Evolutionary conservation across 2,329 filamentous ascomycete genomes (phyloP).

Genomic region (Penicillium decumbens): DNA sequence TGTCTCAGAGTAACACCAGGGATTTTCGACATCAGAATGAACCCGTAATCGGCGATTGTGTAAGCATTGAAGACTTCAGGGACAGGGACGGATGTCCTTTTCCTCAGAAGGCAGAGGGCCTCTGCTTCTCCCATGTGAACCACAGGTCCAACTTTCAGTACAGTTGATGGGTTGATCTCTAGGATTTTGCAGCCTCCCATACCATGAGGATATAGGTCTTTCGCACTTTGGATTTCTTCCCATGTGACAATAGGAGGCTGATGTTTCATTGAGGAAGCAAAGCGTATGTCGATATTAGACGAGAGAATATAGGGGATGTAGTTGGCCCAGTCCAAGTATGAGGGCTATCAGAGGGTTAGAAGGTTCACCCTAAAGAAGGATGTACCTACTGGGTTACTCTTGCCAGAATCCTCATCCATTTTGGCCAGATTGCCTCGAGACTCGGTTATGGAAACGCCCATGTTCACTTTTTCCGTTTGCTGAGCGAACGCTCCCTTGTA

Average conservation of each 20-base stretch:
- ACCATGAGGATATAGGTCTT: slow-evolving; percentile 8
- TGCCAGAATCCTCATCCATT: not conserved
- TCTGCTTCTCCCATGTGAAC: slow-evolving; percentile 13
- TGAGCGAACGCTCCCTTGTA: too few species aligned
- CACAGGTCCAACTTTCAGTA: slow-evolving; percentile 6
- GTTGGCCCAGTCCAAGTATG: not conserved
- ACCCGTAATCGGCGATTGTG: slow-evolving; percentile 9
- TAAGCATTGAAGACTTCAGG: slow-evolving; percentile 14
- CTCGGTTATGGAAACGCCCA: too few species aligned
- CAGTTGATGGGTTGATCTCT: slow-evolving; percentile 6
- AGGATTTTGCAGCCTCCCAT: slow-evolving; percentile 12
- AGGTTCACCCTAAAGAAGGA: not conserved
- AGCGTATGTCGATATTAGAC: not conserved
- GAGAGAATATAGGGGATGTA: not conserved
- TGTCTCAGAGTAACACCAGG: slow-evolving; percentile 3
- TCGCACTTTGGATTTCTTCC: slow-evolving; percentile 7
- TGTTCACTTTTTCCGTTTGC: too few species aligned
- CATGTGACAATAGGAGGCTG: slow-evolving; percentile 5
- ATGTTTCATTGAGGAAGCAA: not conserved
- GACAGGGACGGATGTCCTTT: slow-evolving; percentile 7
- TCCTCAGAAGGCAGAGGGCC: slow-evolving; percentile 5
- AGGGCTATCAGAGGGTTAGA: not conserved
- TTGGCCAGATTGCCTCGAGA: not conserved
- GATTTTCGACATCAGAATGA: slow-evolving; percentile 14
- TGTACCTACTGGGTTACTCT: not conserved